phyloP scores from a whole-genome alignment of 768 basidiomycete genomes.

The Boletus subcaerulescens region DNA sequence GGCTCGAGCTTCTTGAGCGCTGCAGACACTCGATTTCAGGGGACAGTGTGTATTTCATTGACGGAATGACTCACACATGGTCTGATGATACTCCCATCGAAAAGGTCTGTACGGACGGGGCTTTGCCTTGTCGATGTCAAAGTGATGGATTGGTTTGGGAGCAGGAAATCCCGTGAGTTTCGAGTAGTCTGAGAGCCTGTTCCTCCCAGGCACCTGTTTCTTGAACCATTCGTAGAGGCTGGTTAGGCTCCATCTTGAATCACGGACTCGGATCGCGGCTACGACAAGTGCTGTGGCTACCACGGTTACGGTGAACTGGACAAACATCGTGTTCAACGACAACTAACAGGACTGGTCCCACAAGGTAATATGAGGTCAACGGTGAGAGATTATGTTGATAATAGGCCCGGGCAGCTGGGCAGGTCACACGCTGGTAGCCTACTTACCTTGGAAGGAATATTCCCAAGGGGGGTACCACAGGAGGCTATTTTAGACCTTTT shows the following conservation, averaged over 20 bases:
- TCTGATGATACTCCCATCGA: constrained; percentile 55
- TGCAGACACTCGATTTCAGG: constrained; percentile 5
- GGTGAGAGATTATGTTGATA: no score
- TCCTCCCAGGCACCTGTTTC: constrained; percentile 1
- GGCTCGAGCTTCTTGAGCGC: constrained; percentile 49
- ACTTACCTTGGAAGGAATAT: no score
- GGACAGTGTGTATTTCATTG: neutral
- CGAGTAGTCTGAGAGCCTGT: constrained; percentile 38
- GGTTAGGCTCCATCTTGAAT: neutral
- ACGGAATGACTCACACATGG: constrained; percentile 43
- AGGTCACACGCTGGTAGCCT: no score
- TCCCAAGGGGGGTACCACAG: neutral
- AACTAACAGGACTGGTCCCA: neutral
- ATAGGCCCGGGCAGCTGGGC: no score
- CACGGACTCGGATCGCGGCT: neutral
- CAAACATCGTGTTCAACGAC: constrained; percentile 7
- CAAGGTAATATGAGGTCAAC: neutral
- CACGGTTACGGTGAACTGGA: neutral
- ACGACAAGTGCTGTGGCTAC: constrained; percentile 2
- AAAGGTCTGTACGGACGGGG: constrained; percentile 55
- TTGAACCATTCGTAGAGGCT: constrained; percentile 6
- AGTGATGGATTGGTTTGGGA: constrained; percentile 40
- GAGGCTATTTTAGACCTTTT: neutral
- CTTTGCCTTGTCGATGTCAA: constrained; percentile 42
- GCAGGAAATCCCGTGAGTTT: constrained; percentile 42